These are phyloP conservation scores for Nemania diffusa DNA, from an alignment of 2,329 filamentous ascomycete species.

Conservation along the genomic window DNA sequence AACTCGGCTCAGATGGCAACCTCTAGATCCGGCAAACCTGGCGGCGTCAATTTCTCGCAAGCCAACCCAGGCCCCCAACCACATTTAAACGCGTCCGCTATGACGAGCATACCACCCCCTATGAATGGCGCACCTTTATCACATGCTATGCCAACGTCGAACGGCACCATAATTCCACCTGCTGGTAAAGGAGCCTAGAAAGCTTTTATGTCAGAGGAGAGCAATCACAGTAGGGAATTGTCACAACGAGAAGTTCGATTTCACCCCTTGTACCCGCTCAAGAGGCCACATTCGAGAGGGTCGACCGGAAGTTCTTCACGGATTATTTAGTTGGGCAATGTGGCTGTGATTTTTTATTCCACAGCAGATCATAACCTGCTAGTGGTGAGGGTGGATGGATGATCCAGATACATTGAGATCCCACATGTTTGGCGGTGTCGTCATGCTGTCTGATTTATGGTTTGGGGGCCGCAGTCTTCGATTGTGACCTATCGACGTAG, in stretches of 20 bases:
- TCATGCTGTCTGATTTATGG: background rate
- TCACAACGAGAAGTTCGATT: slow-evolving; percentile 36
- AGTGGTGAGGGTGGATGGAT: background rate
- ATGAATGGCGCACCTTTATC: slow-evolving; percentile 41
- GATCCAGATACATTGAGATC: slow-evolving; percentile 2
- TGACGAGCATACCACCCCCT: slow-evolving; percentile 32
- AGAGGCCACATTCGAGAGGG: slow-evolving; percentile 13
- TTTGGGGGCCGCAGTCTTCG: background rate
- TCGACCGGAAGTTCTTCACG: background rate
- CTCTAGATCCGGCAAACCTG: slow-evolving; percentile 41
- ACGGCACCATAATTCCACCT: slow-evolving; percentile 36
- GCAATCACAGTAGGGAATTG: slow-evolving; percentile 19
- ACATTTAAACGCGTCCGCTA: slow-evolving; percentile 38
- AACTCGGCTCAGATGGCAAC: slow-evolving; percentile 42
- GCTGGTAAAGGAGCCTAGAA: slow-evolving; percentile 44
- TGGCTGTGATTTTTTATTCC: background rate
- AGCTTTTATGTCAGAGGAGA: slow-evolving; percentile 34
- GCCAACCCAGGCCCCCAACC: slow-evolving; percentile 45
- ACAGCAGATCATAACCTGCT: background rate
- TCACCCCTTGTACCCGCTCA: slow-evolving; percentile 30
- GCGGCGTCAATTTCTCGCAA: slow-evolving; percentile 38
- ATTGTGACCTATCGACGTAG: slow-evolving; percentile 2
- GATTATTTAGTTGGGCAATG: background rate
- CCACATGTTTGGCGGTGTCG: background rate
- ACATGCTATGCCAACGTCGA: slow-evolving; percentile 32